A percentile compares a stretch with the other conserved stretches of the same genome.
Conservation (phyloP, 164 flowering plant species). For the Umbellularia californica region DNA sequence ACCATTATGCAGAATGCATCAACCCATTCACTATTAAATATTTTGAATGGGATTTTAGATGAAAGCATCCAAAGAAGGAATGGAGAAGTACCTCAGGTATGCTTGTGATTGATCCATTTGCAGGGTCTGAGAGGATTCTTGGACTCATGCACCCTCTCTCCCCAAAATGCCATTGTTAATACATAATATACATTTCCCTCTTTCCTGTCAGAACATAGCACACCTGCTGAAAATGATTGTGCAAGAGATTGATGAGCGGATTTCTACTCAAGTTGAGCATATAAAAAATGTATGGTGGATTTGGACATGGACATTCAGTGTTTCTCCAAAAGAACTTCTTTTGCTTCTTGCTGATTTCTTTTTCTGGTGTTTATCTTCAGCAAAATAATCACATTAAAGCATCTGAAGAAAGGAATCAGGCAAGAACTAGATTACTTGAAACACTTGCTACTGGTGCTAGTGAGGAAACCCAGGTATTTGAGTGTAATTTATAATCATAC, state of each 20-base stretch:
- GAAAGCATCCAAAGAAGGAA: conserved; percentile 66
- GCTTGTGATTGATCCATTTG: conserved; percentile 5
- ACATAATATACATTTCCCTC: background rate
- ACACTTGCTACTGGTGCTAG: conserved; percentile 70
- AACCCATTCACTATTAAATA: conserved; percentile 58
- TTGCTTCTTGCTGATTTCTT: background rate
- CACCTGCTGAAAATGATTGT: conserved; percentile 55
- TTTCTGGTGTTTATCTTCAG: conserved; percentile 39
- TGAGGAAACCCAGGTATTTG: conserved; percentile 79
- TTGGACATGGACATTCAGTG: background rate
- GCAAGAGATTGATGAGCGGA: conserved; percentile 68
- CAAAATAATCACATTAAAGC: conserved; percentile 66
- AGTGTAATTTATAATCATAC: background rate
- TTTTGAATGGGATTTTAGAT: conserved; percentile 55
- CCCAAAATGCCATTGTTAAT: background rate
- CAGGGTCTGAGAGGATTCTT: conserved; percentile 9
- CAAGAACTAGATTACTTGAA: conserved; percentile 68
- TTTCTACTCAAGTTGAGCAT: conserved; percentile 65
- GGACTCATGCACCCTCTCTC: background rate
- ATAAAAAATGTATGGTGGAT: conserved; percentile 49
- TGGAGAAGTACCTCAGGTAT: conserved; percentile 79
- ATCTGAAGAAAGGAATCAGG: conserved; percentile 71
- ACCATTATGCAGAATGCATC: conserved; percentile 62
- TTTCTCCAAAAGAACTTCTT: background rate
- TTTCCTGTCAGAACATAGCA: conserved; percentile 53